Percentiles rank a stretch among this genome's conserved stretches.
Conservation (phyloP, 371 early-diverging fungal genomes). For the Mucor plumbeus region DNA sequence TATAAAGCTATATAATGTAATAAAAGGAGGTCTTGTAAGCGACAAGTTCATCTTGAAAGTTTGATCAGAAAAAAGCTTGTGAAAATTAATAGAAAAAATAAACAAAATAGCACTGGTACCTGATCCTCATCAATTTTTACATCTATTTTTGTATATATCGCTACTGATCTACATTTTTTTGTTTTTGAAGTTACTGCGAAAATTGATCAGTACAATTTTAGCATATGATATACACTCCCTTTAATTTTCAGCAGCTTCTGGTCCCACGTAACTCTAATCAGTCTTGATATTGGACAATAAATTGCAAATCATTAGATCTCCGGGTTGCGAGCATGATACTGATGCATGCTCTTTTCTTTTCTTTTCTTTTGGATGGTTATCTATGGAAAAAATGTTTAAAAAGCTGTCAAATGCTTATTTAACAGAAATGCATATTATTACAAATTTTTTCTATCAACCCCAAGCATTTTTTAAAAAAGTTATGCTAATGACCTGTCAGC, state of each 20-base stretch:
- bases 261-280: slow-evolving; percentile 1
- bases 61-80: not conserved
- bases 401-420: not conserved
- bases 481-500: no score
- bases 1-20: no score
- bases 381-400: not conserved
- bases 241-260: slow-evolving; percentile 6
- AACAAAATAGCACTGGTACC: not conserved
- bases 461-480: no score
- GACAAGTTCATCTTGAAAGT: not conserved
- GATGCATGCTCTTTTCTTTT: no score
- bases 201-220: not conserved
- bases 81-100: not conserved
- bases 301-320: not conserved
- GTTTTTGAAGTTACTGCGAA: no score
- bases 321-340: not conserved
- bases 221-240: not conserved
- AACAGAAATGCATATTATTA: no score
- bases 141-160: not conserved
- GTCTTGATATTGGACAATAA: not conserved
- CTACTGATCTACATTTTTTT: not conserved
- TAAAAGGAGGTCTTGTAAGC: not conserved
- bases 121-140: not conserved
- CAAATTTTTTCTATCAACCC: not conserved
- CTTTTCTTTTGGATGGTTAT: no score